A percentile compares a stretch with the other conserved stretches of the same genome.
Evolutionary conservation across 306 rosid genomes (phyloP).

Genomic region (Sicyos edulis): DNA sequence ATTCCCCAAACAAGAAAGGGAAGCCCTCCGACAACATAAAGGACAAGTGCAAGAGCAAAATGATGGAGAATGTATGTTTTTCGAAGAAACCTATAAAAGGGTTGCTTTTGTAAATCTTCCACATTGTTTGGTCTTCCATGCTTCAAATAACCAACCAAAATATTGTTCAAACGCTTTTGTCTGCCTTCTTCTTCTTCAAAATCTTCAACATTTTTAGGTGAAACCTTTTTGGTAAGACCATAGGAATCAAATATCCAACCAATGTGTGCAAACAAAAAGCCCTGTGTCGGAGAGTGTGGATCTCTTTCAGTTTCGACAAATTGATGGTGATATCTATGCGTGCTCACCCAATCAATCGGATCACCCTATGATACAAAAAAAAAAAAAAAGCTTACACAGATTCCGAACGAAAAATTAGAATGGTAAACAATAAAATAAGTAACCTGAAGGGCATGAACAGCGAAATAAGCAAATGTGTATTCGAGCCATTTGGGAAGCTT

Average conservation of each 20-base stretch:
- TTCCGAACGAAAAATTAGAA: not conserved
- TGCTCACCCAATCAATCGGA: too few species aligned
- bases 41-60: slow-evolving; percentile 51
- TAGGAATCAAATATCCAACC: slow-evolving; percentile 69
- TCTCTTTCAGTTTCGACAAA: slow-evolving; percentile 81
- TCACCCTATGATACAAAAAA: too few species aligned
- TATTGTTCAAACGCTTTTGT: not conserved
- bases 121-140: slow-evolving; percentile 66
- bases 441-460: slow-evolving; percentile 69
- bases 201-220: slow-evolving; percentile 17
- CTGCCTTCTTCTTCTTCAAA: not conserved
- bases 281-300: slow-evolving; percentile 34
- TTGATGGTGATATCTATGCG: too few species aligned
- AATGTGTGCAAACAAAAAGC: slow-evolving; percentile 84
- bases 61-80: slow-evolving; percentile 33
- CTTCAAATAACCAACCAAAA: slow-evolving; percentile 33
- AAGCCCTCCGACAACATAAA: slow-evolving; percentile 69
- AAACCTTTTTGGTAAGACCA: slow-evolving; percentile 43
- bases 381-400: not conserved
- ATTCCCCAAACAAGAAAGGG: slow-evolving; percentile 88
- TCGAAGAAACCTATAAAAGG: slow-evolving; percentile 39
- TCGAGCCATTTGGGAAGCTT: slow-evolving; percentile 89
- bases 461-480: slow-evolving; percentile 70
- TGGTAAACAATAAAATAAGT: not conserved
- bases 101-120: slow-evolving; percentile 62